These are phyloP conservation scores for Ganoderma sinense DNA, from an alignment of 1,284 basidiomycete species.

Conservation along the genomic window DNA sequence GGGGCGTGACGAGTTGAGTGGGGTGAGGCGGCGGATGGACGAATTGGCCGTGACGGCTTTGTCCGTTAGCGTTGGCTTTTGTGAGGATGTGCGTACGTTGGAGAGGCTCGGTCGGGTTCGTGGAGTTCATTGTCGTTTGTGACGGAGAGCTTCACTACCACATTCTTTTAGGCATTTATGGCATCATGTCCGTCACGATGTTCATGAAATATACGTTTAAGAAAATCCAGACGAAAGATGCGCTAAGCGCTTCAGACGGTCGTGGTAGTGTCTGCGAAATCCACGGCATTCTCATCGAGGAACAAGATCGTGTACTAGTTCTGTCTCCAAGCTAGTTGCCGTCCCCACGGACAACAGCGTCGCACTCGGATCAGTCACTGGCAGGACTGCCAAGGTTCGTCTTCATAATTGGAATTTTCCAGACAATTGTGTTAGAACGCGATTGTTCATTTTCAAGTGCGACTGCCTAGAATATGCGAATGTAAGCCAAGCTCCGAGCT, in stretches of 20 bases:
- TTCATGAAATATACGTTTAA: not conserved
- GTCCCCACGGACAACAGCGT: not conserved
- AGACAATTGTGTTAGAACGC: no score
- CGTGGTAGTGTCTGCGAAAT: not conserved
- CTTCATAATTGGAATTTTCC: no score
- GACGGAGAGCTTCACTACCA: not conserved
- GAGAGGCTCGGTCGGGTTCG: not conserved
- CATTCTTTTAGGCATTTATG: not conserved
- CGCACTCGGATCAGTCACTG: not conserved
- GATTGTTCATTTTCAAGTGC: no score
- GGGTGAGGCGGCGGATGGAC: not conserved
- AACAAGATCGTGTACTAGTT: not conserved
- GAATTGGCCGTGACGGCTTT: not conserved
- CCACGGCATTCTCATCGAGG: not conserved
- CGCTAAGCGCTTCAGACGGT: not conserved
- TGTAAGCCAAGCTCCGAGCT: no score
- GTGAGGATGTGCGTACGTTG: not conserved
- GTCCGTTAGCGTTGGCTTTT: not conserved
- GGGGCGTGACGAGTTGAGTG: not conserved
- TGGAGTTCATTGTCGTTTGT: constrained; percentile 1
- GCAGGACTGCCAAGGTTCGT: no score
- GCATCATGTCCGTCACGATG: not conserved
- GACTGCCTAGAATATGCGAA: no score
- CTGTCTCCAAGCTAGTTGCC: not conserved
- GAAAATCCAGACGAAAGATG: not conserved